Evolutionary conservation across 148 eudicot species (phyloP).

Genomic region (Fallopia convolvulus): DNA sequence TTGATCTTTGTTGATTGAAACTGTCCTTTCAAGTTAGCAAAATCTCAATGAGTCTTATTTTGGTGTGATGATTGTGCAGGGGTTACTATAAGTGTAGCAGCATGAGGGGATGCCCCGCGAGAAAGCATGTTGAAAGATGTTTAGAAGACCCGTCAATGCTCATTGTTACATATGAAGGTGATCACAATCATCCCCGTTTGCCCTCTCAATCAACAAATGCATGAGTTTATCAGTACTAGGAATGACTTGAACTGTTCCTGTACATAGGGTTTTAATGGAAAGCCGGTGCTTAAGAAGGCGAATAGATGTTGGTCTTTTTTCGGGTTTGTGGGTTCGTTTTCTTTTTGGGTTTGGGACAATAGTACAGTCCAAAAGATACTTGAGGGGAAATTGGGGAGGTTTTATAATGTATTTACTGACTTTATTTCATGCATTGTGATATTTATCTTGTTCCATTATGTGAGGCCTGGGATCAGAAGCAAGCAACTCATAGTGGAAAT

Average conservation of each 20-base stretch:
- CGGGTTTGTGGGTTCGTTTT: background rate
- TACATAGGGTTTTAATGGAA: background rate
- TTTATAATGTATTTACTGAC: background rate
- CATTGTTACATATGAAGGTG: slow-evolving; percentile 72
- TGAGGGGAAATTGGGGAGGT: background rate
- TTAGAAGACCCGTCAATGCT: slow-evolving; percentile 69
- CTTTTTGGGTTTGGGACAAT: background rate
- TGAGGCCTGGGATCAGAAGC: background rate
- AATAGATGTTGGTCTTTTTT: slow-evolving; percentile 5
- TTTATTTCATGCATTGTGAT: background rate
- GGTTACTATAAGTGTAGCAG: slow-evolving; percentile 86
- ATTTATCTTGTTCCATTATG: background rate
- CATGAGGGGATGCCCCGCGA: slow-evolving; percentile 74
- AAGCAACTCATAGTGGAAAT: background rate
- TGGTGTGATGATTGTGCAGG: slow-evolving; percentile 26
- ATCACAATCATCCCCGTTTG: slow-evolving; percentile 56
- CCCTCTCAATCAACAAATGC: slow-evolving; percentile 38
- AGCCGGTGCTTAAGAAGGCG: background rate
- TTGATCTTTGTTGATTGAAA: too few relatives aligned
- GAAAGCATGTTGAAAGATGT: slow-evolving; percentile 82
- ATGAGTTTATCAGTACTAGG: slow-evolving; percentile 17
- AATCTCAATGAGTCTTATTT: background rate
- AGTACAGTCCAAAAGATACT: background rate
- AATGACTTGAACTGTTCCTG: slow-evolving; percentile 9
- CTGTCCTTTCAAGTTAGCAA: too few relatives aligned